These are phyloP conservation scores for Cercospora sp. DNA, from an alignment of 2,329 filamentous ascomycete species.

Conservation along the genomic window DNA sequence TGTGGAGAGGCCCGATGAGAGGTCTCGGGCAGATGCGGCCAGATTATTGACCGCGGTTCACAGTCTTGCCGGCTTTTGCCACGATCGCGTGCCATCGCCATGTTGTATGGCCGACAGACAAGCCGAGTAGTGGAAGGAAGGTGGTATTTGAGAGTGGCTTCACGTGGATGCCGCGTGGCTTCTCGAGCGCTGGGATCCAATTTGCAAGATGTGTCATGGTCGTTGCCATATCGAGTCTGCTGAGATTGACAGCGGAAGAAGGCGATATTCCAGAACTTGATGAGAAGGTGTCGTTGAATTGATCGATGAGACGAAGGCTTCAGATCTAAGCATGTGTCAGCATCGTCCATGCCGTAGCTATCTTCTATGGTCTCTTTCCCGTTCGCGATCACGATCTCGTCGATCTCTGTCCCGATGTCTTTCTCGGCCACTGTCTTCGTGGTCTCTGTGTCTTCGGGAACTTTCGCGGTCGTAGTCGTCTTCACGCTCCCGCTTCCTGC, in stretches of 20 bases:
- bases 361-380: slow-evolving; percentile 25
- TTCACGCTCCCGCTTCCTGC: slow-evolving; percentile 23
- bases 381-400: slow-evolving; percentile 24
- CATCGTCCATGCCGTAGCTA: slow-evolving; percentile 19
- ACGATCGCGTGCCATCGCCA: neutral
- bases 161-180: slow-evolving; percentile 1
- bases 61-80: neutral
- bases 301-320: neutral
- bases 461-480: slow-evolving; percentile 21
- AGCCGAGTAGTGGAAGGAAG: neutral
- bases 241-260: neutral
- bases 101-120: neutral
- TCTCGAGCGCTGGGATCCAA: neutral
- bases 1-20: neutral
- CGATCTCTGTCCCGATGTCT: slow-evolving; percentile 23
- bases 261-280: neutral
- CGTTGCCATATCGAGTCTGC: neutral
- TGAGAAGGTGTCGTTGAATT: neutral
- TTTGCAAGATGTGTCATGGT: neutral
- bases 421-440: slow-evolving; percentile 28
- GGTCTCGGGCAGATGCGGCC: neutral
- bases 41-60: neutral
- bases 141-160: neutral
- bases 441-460: slow-evolving; percentile 30
- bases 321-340: slow-evolving; percentile 22